phyloP scores from a whole-genome alignment of 2,329 filamentous ascomycete genomes.

The Seiridium unicorne region DNA sequence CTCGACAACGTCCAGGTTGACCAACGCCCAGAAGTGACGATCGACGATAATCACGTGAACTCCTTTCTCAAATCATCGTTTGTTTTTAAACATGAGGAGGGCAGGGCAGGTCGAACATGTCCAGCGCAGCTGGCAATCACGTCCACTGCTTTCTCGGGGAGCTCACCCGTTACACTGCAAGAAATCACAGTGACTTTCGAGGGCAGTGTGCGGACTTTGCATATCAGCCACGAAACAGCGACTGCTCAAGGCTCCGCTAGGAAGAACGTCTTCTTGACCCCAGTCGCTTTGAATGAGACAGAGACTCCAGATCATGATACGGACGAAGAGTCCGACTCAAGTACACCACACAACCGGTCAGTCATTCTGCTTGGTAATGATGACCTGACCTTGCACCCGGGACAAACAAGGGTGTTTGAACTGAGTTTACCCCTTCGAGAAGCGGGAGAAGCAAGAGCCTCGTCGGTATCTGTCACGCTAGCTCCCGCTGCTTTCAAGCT shows the following conservation, averaged over 20 bases:
- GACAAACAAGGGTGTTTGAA: slow-evolving; percentile 68
- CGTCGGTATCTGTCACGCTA: slow-evolving; percentile 62
- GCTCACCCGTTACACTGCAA: slow-evolving; percentile 50
- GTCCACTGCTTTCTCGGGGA: slow-evolving; percentile 53
- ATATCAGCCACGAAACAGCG: slow-evolving; percentile 40
- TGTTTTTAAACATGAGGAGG: slow-evolving; percentile 56
- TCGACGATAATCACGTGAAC: slow-evolving; percentile 50
- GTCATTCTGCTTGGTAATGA: slow-evolving; percentile 50
- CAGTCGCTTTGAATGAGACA: slow-evolving; percentile 17
- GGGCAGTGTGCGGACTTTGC: slow-evolving; percentile 55
- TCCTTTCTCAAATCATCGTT: slow-evolving; percentile 56
- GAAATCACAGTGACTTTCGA: slow-evolving; percentile 54
- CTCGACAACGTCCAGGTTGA: slow-evolving; percentile 47
- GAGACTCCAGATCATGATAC: slow-evolving; percentile 22
- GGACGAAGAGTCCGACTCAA: slow-evolving; percentile 21
- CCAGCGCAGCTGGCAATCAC: slow-evolving; percentile 56
- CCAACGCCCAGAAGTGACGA: slow-evolving; percentile 46
- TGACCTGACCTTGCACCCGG: slow-evolving; percentile 65
- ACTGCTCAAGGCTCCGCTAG: not conserved
- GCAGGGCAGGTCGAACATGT: slow-evolving; percentile 60
- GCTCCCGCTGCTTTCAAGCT: slow-evolving; percentile 65
- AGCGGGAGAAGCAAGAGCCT: slow-evolving; percentile 71
- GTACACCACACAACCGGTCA: slow-evolving; percentile 24
- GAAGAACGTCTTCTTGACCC: slow-evolving; percentile 16
- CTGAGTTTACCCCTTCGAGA: slow-evolving; percentile 75